These are phyloP conservation scores for Paramyrothecium sp. DNA, from an alignment of 2,329 filamentous ascomycete genomes.

Conservation along the genomic window DNA sequence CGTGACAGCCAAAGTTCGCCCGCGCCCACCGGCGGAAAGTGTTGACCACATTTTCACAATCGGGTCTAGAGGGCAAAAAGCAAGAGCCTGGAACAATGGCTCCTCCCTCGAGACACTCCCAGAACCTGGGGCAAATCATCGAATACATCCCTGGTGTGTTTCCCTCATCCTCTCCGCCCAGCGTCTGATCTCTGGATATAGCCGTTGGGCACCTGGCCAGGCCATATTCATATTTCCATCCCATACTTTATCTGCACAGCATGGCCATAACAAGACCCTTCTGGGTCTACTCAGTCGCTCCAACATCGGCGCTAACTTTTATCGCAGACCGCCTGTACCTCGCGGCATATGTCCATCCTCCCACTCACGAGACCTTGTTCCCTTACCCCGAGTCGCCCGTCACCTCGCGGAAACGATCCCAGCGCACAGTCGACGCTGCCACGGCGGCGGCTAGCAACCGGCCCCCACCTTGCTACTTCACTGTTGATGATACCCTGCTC, in stretches of 20 bases:
- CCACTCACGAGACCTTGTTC: slow-evolving; percentile 79
- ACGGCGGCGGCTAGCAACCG: slow-evolving; percentile 23
- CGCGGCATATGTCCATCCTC: slow-evolving; percentile 82
- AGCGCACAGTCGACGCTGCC: slow-evolving; percentile 56
- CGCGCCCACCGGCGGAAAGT: neutral
- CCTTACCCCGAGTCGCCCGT: slow-evolving; percentile 76
- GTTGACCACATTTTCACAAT: neutral
- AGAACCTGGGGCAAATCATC: slow-evolving; percentile 81
- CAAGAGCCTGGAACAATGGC: slow-evolving; percentile 40
- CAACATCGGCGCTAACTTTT: slow-evolving; percentile 20
- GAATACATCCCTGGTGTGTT: slow-evolving; percentile 90
- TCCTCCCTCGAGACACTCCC: slow-evolving; percentile 47
- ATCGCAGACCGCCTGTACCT: slow-evolving; percentile 86
- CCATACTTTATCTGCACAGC: slow-evolving; percentile 4
- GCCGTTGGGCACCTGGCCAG: slow-evolving; percentile 10
- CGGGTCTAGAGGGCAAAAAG: neutral
- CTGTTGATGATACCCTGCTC: slow-evolving; percentile 84
- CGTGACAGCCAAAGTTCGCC: too few species aligned
- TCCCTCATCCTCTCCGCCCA: slow-evolving; percentile 2
- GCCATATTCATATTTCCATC: slow-evolving; percentile 29
- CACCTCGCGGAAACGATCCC: slow-evolving; percentile 36
- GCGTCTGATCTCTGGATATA: slow-evolving; percentile 6
- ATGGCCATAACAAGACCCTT: slow-evolving; percentile 7
- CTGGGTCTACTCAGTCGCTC: slow-evolving; percentile 7
- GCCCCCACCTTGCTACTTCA: slow-evolving; percentile 84